Percentiles rank a stretch among this genome's conserved stretches.
These are phyloP conservation scores for Hypoxylon sp. DNA, from an alignment of 2,329 filamentous ascomycete genomes.

Conservation along the genomic window DNA sequence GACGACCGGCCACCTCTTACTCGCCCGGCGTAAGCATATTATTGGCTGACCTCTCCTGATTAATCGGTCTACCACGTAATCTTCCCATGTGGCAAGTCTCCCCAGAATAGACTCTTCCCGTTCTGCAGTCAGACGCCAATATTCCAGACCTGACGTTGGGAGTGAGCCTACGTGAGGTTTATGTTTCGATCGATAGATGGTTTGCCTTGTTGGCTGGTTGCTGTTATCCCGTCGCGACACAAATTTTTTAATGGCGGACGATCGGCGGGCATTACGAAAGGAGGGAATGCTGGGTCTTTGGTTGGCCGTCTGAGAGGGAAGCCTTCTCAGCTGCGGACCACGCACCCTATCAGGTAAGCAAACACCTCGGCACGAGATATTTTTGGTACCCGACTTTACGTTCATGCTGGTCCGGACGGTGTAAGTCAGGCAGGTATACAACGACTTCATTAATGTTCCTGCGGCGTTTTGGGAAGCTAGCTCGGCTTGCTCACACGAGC, in stretches of 20 bases:
- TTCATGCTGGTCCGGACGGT: background rate
- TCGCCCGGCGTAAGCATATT: slow-evolving; percentile 10
- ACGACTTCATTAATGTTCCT: slow-evolving; percentile 4
- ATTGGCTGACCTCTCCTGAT: slow-evolving; percentile 12
- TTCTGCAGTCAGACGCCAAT: slow-evolving; percentile 27
- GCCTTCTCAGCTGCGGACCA: slow-evolving; percentile 34
- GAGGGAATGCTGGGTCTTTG: slow-evolving; percentile 5
- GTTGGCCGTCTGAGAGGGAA: slow-evolving; percentile 16
- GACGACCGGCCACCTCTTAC: slow-evolving; percentile 1
- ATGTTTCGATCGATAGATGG: background rate
- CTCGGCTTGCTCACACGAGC: slow-evolving; percentile 9
- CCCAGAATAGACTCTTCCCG: slow-evolving; percentile 8
- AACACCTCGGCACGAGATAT: slow-evolving; percentile 21
- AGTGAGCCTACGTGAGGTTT: background rate
- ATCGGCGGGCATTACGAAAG: slow-evolving; percentile 7
- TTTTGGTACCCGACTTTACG: slow-evolving; percentile 27
- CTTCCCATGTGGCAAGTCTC: slow-evolving; percentile 6
- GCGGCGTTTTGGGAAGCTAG: background rate
- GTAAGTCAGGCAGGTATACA: slow-evolving; percentile 20
- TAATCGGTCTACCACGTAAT: slow-evolving; percentile 10
- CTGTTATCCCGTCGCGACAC: no score
- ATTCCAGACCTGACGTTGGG: slow-evolving; percentile 6
- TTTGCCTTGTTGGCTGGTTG: slow-evolving; percentile 5
- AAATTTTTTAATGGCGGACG: slow-evolving; percentile 3
- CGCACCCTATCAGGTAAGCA: slow-evolving; percentile 2